Percentiles rank a stretch among this genome's conserved stretches.
phyloP scores from a whole-genome alignment of 345 rosid genomes.

The Lepidium aucheri region DNA sequence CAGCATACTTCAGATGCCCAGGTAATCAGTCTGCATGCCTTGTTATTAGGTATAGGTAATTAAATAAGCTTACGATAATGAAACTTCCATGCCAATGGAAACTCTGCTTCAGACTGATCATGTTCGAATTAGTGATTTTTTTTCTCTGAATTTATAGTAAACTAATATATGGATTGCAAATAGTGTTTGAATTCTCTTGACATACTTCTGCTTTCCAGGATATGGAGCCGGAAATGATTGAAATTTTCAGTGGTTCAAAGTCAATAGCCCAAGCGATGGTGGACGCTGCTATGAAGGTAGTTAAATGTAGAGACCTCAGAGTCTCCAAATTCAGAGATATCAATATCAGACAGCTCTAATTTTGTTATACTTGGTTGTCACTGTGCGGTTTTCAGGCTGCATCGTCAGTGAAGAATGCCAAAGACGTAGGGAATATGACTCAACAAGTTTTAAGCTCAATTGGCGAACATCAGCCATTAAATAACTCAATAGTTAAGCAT shows the following conservation, averaged over 20 bases:
- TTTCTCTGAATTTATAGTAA: not conserved
- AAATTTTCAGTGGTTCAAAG: conserved; percentile 60
- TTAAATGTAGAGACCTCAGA: not conserved
- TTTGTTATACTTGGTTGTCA: not conserved
- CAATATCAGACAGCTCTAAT: not conserved
- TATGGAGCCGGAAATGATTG: conserved; percentile 49
- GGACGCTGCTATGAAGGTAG: conserved; percentile 84
- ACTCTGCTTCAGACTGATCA: conserved; percentile 2
- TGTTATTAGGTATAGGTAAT: conserved; percentile 1
- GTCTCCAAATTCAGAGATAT: not conserved
- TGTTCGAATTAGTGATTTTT: not conserved
- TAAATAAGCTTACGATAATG: not conserved
- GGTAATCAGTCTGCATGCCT: conserved; percentile 35
- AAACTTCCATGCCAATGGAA: not conserved
- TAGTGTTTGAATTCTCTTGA: not conserved
- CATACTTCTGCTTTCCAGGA: conserved; percentile 40
- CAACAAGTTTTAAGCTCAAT: conserved; percentile 47
- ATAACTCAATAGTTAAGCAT: conserved; percentile 12
- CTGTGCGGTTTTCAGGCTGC: conserved; percentile 49
- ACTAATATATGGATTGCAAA: too few relatives aligned
- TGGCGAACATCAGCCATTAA: conserved; percentile 30
- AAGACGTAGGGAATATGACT: conserved; percentile 48
- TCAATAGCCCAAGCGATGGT: conserved; percentile 68
- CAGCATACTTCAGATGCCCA: conserved; percentile 37
- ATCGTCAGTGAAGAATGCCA: conserved; percentile 47